These are phyloP conservation scores for Chernovozyma aurita DNA, from an alignment of 1,139 yeast genomes.

Conservation along the genomic window DNA sequence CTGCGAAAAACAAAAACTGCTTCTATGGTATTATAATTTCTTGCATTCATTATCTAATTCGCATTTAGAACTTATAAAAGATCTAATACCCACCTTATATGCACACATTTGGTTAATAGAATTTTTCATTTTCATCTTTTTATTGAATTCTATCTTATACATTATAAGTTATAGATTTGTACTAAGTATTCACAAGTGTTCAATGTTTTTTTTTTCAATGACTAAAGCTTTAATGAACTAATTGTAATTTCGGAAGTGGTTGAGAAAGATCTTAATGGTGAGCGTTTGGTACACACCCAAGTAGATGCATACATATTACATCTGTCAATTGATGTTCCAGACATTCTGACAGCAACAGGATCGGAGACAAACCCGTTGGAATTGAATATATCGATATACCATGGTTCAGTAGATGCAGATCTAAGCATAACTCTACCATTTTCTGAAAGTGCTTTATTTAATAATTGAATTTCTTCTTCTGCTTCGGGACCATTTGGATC, in stretches of 20 bases:
- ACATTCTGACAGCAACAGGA: slow-evolving; percentile 62
- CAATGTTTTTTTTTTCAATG: no score
- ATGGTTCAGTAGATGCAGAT: slow-evolving; percentile 69
- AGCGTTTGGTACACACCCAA: slow-evolving; percentile 67
- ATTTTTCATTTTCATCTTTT: no score
- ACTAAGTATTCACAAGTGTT: no score
- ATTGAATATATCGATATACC: slow-evolving; percentile 73
- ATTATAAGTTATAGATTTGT: no score
- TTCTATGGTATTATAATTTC: no score
- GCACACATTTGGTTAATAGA: no score
- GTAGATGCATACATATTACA: slow-evolving; percentile 87
- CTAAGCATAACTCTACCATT: slow-evolving; percentile 76
- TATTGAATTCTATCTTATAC: no score
- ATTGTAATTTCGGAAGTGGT: slow-evolving; percentile 6
- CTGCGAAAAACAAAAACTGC: no score
- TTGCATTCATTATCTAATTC: no score
- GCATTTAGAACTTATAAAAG: no score
- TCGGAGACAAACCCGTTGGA: slow-evolving; percentile 60
- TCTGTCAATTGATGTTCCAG: slow-evolving; percentile 67
- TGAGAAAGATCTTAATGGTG: slow-evolving; percentile 5
- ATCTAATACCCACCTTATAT: no score
- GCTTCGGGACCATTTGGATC: slow-evolving; percentile 64
- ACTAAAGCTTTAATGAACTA: slow-evolving; percentile 5
- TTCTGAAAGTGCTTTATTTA: slow-evolving; percentile 56
- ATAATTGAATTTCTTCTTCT: slow-evolving; percentile 58